Base-by-base conservation (phyloP, 208 protist species). In the Acanthamoeba triangularis region DNA sequence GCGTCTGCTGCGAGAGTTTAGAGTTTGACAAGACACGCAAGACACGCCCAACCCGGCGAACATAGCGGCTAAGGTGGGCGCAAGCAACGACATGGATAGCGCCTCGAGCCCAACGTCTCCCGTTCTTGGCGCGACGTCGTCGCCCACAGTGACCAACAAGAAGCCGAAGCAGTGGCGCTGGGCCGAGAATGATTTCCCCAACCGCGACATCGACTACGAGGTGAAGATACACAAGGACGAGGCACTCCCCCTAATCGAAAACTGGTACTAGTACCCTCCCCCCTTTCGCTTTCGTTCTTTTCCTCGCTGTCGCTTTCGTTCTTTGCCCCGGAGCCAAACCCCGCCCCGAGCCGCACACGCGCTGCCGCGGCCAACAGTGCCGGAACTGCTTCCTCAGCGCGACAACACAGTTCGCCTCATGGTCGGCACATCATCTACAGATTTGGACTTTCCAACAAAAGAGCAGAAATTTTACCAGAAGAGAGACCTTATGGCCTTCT, bases 81-180 rank as follows among this genome's bases (percentile, higher is more conserved):
- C 49, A 52, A 11, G 49, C 11, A 63, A 56, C 16, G 52, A 56
- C 1, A 56, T 56, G 52, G 18, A 23, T 14, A 20, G 5, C 52
- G 16, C 52, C 10, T 0, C 2, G 16, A 20, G 52, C 11, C 52
- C 52, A 20, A 72, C 65, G 65, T 37, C n/a, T 4, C 65, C 52
- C 52, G 52, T 13, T 13, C 6, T 13, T 25, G 61, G 61, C 59
- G 20, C 59, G 11, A 65, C 59, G 7, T 54, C 56, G 20, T 63
- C 56, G 23, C 56, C 56, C 0, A 63, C 3, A 18, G 13, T 65
- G 59, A 44, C 30, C 25, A 72, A 37, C 5, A 72, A 72, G 80
- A 88, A 88, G 28, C 80, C 80, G 3, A 88, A 88, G 80, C 80
- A 65, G 80, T 88, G 80, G 80, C 80, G 80, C 16, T 88, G 80